Percentiles rank a stretch among this genome's conserved stretches.
phyloP scores from a whole-genome alignment of 352 stramenopile species.

The Phytophthora fragariaefolia region DNA sequence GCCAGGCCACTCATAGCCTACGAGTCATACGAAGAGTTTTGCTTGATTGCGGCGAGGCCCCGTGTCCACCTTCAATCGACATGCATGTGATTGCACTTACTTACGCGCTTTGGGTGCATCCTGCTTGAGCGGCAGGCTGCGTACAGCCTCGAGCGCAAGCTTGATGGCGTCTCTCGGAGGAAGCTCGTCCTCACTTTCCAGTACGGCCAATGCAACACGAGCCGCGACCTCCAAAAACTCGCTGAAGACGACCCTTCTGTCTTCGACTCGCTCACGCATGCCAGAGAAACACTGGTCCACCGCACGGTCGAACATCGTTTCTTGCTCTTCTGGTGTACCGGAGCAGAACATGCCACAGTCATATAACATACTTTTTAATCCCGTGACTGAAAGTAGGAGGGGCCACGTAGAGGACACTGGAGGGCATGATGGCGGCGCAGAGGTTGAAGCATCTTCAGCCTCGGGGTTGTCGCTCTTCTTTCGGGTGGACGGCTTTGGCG shows the following conservation, averaged over 20 bases:
- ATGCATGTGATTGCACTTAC: conserved; percentile 8
- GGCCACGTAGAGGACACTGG: conserved; percentile 51
- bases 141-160: conserved; percentile 77
- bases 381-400: conserved; percentile 48
- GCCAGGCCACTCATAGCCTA: no score
- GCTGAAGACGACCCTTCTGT: conserved; percentile 68
- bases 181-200: conserved; percentile 62
- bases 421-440: not conserved
- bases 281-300: conserved; percentile 73
- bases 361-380: conserved; percentile 73
- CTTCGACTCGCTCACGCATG: conserved; percentile 46
- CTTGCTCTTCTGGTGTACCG: conserved; percentile 59
- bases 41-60: not conserved
- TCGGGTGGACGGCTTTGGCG: conserved; percentile 8
- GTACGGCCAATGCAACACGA: conserved; percentile 66
- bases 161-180: conserved; percentile 73
- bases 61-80: no score
- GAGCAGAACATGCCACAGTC: conserved; percentile 82
- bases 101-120: conserved; percentile 22
- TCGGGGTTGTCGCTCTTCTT: conserved; percentile 26
- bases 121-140: conserved; percentile 49
- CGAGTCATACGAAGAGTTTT: not conserved
- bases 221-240: conserved; percentile 78
- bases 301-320: conserved; percentile 62
- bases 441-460: conserved; percentile 18